Conservation (phyloP, 2,329 filamentous ascomycete species). For the Ramularia endophylla region DNA sequence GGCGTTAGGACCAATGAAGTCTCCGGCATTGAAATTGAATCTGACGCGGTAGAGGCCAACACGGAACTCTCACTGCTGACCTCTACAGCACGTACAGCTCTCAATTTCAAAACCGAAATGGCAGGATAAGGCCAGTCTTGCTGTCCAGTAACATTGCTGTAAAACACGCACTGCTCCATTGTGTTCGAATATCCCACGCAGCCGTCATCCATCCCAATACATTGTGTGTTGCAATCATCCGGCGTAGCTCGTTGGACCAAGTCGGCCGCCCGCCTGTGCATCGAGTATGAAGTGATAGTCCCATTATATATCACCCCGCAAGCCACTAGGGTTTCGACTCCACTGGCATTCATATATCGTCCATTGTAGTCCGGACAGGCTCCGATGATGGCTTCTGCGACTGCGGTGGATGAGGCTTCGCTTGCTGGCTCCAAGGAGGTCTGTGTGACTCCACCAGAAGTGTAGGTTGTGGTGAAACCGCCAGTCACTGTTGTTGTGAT, state of each 20-base stretch:
- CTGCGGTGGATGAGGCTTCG: not conserved
- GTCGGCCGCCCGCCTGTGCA: not conserved
- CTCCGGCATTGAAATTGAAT: too few species aligned
- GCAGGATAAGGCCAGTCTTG: not conserved
- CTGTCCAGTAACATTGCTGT: conserved; percentile 1
- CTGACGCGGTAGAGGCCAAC: too few species aligned
- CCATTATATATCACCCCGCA: conserved; percentile 3
- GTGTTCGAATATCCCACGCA: conserved; percentile 2
- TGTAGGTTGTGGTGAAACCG: conserved; percentile 4
- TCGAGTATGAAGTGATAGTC: not conserved
- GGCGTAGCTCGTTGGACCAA: too few species aligned
- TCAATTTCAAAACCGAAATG: conserved; percentile 2
- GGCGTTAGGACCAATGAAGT: too few species aligned
- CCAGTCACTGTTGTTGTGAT: not conserved
- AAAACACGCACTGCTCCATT: not conserved
- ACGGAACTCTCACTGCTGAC: too few species aligned
- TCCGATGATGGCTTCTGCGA: conserved; percentile 2
- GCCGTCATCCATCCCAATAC: not conserved
- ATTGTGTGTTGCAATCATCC: conserved; percentile 1
- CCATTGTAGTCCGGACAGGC: conserved; percentile 2
- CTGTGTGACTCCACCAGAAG: conserved; percentile 1
- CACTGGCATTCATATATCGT: not conserved
- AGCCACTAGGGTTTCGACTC: not conserved
- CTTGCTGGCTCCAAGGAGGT: not conserved
- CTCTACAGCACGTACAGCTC: too few species aligned